A percentile compares a stretch with the other conserved stretches of the same genome.
These are phyloP conservation scores for Trametes cingulata DNA, from an alignment of 768 basidiomycete species.

Conservation along the genomic window DNA sequence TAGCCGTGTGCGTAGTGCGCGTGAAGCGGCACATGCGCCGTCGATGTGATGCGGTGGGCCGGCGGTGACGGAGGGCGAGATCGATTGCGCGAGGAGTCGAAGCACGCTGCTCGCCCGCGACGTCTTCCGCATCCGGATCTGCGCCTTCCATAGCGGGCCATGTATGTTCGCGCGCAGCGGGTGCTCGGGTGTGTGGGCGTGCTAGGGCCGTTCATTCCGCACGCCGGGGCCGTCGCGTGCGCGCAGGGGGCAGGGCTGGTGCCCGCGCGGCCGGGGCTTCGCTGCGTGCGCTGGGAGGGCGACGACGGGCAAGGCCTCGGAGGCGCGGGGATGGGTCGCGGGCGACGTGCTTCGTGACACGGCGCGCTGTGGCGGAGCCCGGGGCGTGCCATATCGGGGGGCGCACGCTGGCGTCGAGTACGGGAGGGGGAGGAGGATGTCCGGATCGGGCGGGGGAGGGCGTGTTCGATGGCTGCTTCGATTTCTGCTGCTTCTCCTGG, in stretches of 20 bases:
- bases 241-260: neutral
- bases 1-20: neutral
- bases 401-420: neutral
- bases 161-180: neutral
- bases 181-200: neutral
- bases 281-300: neutral
- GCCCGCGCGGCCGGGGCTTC: neutral
- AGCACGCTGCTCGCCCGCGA: neutral
- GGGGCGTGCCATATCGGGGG: slow-evolving; percentile 8
- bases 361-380: slow-evolving; percentile 6
- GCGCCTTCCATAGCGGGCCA: neutral
- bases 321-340: slow-evolving; percentile 1
- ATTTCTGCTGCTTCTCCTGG: slow-evolving; percentile 5
- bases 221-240: neutral
- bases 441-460: slow-evolving; percentile 14
- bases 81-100: neutral
- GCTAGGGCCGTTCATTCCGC: slow-evolving; percentile 1
- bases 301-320: slow-evolving; percentile 9
- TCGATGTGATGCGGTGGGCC: slow-evolving; percentile 7
- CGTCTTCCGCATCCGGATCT: slow-evolving; percentile 4
- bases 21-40: neutral
- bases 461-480: slow-evolving; percentile 5
- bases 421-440: neutral
- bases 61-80: neutral
- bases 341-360: neutral